These are phyloP conservation scores for Erodium trifolium DNA, from an alignment of 441 rosid species.

Conservation along the genomic window DNA sequence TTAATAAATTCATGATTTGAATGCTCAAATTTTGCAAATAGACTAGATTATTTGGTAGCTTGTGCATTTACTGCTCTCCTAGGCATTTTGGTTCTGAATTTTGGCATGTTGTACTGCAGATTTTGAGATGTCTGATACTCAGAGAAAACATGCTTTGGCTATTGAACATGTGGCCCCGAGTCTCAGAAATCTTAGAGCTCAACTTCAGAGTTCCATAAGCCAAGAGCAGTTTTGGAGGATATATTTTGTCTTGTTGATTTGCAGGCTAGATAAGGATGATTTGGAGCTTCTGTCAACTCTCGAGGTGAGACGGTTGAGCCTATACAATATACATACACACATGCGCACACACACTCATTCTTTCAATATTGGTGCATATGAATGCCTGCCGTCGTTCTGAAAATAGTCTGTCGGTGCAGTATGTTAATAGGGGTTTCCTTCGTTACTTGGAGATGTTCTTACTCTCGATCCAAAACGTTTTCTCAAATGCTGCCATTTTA, in stretches of 20 bases:
- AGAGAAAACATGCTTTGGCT: slow-evolving; percentile 1
- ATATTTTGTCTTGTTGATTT: slow-evolving; percentile 4
- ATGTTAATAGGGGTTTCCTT: background rate
- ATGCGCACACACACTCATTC: too few species aligned
- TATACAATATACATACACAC: background rate
- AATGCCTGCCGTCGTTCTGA: background rate
- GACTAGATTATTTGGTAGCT: too few species aligned
- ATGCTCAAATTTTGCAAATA: too few species aligned
- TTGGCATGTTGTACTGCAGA: slow-evolving; percentile 6
- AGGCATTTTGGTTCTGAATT: background rate
- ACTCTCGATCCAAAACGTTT: too few species aligned
- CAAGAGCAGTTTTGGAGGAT: slow-evolving; percentile 4
- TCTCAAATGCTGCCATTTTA: too few species aligned
- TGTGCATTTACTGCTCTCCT: too few species aligned
- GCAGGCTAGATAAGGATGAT: background rate
- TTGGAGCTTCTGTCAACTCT: slow-evolving; percentile 7
- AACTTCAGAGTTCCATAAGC: slow-evolving; percentile 5
- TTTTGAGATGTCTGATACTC: slow-evolving; percentile 2
- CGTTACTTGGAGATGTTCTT: too few species aligned
- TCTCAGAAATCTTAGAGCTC: background rate
- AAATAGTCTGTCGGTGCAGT: background rate
- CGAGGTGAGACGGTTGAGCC: background rate
- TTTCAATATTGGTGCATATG: background rate
- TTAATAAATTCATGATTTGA: too few species aligned
- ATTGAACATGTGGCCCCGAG: slow-evolving; percentile 6